Conservation (phyloP, 495 filamentous ascomycete genomes). For the Penicillium mononematosum region DNA sequence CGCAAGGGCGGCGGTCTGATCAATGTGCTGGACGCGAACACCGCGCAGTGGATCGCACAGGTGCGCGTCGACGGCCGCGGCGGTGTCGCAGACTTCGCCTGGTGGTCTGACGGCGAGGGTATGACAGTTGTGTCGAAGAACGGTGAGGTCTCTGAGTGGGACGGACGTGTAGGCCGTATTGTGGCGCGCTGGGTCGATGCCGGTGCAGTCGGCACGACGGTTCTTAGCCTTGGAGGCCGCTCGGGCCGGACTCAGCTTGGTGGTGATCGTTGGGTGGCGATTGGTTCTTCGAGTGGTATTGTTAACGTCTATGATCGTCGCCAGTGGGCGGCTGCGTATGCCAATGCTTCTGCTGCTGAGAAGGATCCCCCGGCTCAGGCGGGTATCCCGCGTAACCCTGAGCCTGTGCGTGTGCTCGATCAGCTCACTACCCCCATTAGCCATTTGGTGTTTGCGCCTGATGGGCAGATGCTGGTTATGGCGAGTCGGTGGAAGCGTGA, state of each 20-base stretch:
- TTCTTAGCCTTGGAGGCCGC: slow-evolving; percentile 71
- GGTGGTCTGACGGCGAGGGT: slow-evolving; percentile 82
- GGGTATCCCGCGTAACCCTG: slow-evolving; percentile 61
- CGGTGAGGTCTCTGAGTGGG: slow-evolving; percentile 93
- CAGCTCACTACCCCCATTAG: slow-evolving; percentile 83
- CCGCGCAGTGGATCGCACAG: slow-evolving; percentile 83
- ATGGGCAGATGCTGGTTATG: slow-evolving; percentile 85
- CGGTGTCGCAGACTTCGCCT: slow-evolving; percentile 84
- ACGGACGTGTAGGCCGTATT: slow-evolving; percentile 60
- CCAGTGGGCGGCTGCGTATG: slow-evolving; percentile 49
- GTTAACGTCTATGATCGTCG: slow-evolving; percentile 90
- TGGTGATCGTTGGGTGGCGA: slow-evolving; percentile 82
- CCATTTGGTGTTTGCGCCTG: slow-evolving; percentile 74
- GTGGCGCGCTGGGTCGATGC: slow-evolving; percentile 86
- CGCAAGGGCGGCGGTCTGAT: slow-evolving; percentile 83
- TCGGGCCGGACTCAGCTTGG: slow-evolving; percentile 60
- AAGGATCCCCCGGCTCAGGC: slow-evolving; percentile 37
- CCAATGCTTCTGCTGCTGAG: slow-evolving; percentile 29
- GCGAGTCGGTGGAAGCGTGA: slow-evolving; percentile 83
- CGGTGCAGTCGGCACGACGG: slow-evolving; percentile 81
- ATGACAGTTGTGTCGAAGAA: slow-evolving; percentile 77
- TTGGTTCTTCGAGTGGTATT: slow-evolving; percentile 81
- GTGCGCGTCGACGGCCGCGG: slow-evolving; percentile 79
- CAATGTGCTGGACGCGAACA: slow-evolving; percentile 78
- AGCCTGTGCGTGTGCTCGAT: slow-evolving; percentile 69